Evolutionary conservation across 116 monocot species (phyloP), one percentile per base, ranked within the genome.

Genomic region (Trichopus zeylanicus): DNA sequence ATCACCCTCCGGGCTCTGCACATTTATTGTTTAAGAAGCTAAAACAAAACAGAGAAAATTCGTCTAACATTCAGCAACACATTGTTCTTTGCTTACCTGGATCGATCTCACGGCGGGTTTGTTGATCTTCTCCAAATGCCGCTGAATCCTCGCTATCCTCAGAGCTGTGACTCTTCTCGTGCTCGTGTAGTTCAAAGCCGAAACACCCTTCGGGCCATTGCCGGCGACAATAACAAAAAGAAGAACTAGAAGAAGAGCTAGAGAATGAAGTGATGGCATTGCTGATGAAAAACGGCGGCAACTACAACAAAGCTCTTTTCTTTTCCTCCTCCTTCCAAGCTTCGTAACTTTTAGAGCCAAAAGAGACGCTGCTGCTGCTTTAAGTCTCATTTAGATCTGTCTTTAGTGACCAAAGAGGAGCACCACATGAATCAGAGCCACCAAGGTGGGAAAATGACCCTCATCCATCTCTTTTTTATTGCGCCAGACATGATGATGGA

Each of bases 1-100:
- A 59, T 91, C 94, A 4, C 94, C 89, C 46, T 89, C 94, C 0
- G 78, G 78, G 61, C 94, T 94, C 89, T 64, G 53, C 20, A 54
- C 9, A 20, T 57, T 11, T 38, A 23, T 20, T n/a, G 18, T n/a
- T n/a, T n/a, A n/a, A n/a, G n/a, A n/a, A n/a, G n/a, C n/a, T n/a
- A n/a, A n/a, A n/a, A n/a, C n/a, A n/a, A n/a, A n/a, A n/a, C n/a
- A n/a, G n/a, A n/a, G n/a, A n/a, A n/a, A n/a, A n/a, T n/a, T n/a
- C n/a, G n/a, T n/a, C n/a, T n/a, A n/a, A n/a, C n/a, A n/a, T n/a
- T n/a, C n/a, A n/a, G n/a, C n/a, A n/a, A n/a, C n/a, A n/a, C n/a
- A n/a, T n/a, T 11, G 22, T 13, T 15, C 37, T 5, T 6, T 52
- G 1, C 31, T 71, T 68, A 80, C 85, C 67, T 69, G 47, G 30